Evolutionary conservation across 768 basidiomycete genomes (phyloP), one percentile per base, ranked within the genome.

Genomic region (Rhizopogon roseolus): DNA sequence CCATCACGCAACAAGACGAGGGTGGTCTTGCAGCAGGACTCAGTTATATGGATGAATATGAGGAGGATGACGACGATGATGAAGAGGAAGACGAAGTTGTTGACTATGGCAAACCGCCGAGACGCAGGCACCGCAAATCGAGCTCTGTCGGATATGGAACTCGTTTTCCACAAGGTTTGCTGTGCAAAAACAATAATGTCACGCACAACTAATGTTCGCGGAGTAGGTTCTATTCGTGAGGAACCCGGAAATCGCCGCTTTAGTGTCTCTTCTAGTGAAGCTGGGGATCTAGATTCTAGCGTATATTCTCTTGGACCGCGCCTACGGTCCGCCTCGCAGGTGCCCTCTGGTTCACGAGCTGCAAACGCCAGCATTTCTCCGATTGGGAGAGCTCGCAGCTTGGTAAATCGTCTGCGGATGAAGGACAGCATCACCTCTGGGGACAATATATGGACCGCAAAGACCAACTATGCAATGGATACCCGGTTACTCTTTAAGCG

Each of bases 401-500:
- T 85, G 4, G 76, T 81, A 1, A 80, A 66, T 66, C 79, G 74
- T 54, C 66, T 85, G 53, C 73, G 73, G 49, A 75, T 85, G 62
- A 77, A 67, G 56, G 80, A 83, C 59, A 82, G 79, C 54, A 61
- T 81, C 41, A 70, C 77, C 1, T 58, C 73, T n/a, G 58, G 62
- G 27, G 55, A 68, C 46, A 75, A 79, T 60, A 79, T 96, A 10
- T 97, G 94, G 93, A 87, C 81, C 3, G 78, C 90, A 29, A 78
- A 75, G 55, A 78, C 81, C n/a, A 85, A 88, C 68, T 90, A 90
- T 55, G 93, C 93, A 8, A 84, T 80, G 65, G 92, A 96, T 64
- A 81, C 85, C 5, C 83, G 91, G 16, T 75, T 95, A 28, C 72
- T 94, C 22, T 94, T 88, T 78, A 98, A 98, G 73, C 84, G 94